These are phyloP conservation scores for Boletus rubescentipes DNA, from an alignment of 768 basidiomycete genomes.

Conservation along the genomic window DNA sequence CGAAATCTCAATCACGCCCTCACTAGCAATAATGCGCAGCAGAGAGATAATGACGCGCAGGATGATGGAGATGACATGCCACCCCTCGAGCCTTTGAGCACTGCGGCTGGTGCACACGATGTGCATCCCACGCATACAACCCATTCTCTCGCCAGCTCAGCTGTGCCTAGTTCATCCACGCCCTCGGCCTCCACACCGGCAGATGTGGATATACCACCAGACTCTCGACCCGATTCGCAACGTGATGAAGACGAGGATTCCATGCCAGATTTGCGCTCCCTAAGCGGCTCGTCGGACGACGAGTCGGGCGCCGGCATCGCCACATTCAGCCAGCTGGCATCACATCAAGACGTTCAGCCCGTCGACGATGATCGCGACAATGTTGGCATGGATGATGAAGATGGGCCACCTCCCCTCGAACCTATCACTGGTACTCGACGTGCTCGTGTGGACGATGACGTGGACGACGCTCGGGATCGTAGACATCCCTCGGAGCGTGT, in stretches of 20 bases:
- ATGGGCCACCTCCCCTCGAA: conserved; percentile 32
- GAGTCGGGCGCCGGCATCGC: conserved; percentile 33
- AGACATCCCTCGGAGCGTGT: conserved; percentile 65
- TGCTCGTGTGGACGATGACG: conserved; percentile 59
- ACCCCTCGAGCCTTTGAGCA: conserved; percentile 3
- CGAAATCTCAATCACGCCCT: conserved; percentile 35
- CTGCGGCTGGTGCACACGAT: neutral
- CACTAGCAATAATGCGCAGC: conserved; percentile 1
- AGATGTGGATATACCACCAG: conserved; percentile 9
- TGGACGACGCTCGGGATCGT: conserved; percentile 58
- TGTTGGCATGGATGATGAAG: conserved; percentile 31
- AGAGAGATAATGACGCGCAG: neutral
- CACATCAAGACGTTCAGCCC: conserved; percentile 15
- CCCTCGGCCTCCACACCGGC: neutral
- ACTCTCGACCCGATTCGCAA: conserved; percentile 1
- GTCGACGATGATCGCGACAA: conserved; percentile 33
- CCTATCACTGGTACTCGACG: conserved; percentile 43
- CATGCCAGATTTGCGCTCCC: conserved; percentile 43
- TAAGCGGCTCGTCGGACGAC: conserved; percentile 40
- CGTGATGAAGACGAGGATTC: conserved; percentile 36
- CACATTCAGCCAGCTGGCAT: conserved; percentile 31
- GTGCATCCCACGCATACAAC: neutral
- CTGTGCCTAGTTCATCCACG: neutral
- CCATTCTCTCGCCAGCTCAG: conserved; percentile 1
- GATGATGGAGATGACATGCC: neutral